Conservation (phyloP, 805 yeast species). For the Suhomyces xylopsoci region DNA sequence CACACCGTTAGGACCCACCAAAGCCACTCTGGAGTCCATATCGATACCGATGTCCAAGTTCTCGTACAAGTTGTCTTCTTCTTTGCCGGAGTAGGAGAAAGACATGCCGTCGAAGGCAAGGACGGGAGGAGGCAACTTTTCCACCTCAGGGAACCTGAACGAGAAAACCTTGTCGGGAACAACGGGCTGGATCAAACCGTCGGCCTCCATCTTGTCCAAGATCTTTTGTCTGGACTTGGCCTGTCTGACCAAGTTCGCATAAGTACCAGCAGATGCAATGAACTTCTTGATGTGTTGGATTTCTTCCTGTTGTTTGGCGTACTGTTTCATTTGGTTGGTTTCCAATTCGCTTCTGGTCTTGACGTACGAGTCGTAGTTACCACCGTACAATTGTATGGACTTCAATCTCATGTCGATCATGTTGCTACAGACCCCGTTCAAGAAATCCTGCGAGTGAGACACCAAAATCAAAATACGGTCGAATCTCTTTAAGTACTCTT, state of each 20-base stretch:
- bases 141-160: constrained; percentile 92
- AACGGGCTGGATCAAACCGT: constrained; percentile 91
- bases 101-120: constrained; percentile 93
- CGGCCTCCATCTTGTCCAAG: constrained; percentile 99
- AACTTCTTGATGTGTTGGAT: constrained; percentile 97
- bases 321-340: constrained; percentile 97
- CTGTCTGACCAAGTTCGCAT: constrained; percentile 96
- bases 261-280: constrained; percentile 99
- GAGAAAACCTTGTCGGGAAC: constrained; percentile 90
- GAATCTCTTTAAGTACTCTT: constrained; percentile 92
- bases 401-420: constrained; percentile 96
- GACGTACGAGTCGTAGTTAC: constrained; percentile 95
- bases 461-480: constrained; percentile 92
- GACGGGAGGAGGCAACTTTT: constrained; percentile 98
- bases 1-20: constrained; percentile 98
- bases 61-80: constrained; percentile 85
- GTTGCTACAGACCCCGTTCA: constrained; percentile 96
- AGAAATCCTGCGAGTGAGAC: constrained; percentile 98
- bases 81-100: constrained; percentile 80
- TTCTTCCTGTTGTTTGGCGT: constrained; percentile 97
- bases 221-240: constrained; percentile 99
- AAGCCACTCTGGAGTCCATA: constrained; percentile 98
- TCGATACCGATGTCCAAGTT: constrained; percentile 95
- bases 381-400: constrained; percentile 78
- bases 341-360: constrained; percentile 94